These are phyloP conservation scores for Syzygium malaccense DNA, from an alignment of 441 rosid genomes.

Conservation along the genomic window DNA sequence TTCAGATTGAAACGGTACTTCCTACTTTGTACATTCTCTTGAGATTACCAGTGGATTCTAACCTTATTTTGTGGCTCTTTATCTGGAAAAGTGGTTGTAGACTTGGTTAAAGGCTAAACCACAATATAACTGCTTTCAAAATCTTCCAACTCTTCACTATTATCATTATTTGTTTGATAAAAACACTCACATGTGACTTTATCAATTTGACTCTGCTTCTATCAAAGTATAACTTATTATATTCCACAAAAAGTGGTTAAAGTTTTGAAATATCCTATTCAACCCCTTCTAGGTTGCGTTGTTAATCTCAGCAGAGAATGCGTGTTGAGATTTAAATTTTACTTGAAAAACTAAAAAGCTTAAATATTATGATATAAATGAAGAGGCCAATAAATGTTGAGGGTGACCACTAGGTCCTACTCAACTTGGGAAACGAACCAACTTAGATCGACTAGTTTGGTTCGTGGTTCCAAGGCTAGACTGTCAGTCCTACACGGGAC, in stretches of 20 bases:
- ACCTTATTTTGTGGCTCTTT: neutral
- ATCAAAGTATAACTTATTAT: neutral
- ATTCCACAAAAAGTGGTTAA: neutral
- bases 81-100: neutral
- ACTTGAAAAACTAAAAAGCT: neutral
- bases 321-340: neutral
- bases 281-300: neutral
- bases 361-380: neutral
- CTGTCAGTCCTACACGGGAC: neutral
- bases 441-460: neutral
- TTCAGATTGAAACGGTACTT: neutral
- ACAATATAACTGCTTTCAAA: neutral
- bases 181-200: neutral
- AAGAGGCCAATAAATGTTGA: neutral
- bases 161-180: neutral
- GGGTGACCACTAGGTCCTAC: neutral
- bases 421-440: neutral
- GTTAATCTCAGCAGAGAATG: neutral
- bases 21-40: neutral
- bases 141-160: neutral
- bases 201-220: neutral
- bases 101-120: neutral
- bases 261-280: neutral
- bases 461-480: neutral
- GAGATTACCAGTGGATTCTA: neutral